A percentile compares a stretch with the other conserved stretches of the same genome.
These are phyloP conservation scores for Russula sp. DNA, from an alignment of 768 basidiomycete genomes.

Conservation along the genomic window DNA sequence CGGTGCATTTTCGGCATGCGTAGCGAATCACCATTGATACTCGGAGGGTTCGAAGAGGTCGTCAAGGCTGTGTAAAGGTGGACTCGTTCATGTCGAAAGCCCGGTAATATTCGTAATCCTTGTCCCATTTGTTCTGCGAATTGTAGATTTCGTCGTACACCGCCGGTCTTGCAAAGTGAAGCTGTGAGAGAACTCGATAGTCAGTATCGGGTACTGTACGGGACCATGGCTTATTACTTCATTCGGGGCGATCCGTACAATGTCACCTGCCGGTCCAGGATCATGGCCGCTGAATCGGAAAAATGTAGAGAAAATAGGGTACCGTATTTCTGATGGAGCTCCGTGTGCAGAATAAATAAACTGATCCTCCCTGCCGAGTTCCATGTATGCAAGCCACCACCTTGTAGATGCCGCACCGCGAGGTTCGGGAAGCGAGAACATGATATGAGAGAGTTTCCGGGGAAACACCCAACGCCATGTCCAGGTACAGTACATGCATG, in stretches of 20 bases:
- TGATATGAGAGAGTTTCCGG: too few relatives aligned
- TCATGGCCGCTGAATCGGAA: neutral
- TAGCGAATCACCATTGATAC: too few relatives aligned
- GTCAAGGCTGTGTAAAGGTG: too few relatives aligned
- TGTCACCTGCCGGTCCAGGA: conserved; percentile 10
- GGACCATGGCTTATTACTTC: conserved; percentile 1
- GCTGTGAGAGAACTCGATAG: neutral
- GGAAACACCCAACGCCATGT: too few relatives aligned
- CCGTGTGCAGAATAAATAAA: conserved; percentile 9
- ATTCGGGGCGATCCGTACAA: conserved; percentile 21
- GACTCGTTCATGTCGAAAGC: conserved; percentile 40
- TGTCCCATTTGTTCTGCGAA: conserved; percentile 37
- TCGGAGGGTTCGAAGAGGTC: too few relatives aligned
- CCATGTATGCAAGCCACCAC: conserved; percentile 24
- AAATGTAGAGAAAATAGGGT: too few relatives aligned
- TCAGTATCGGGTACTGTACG: neutral
- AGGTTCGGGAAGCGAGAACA: conserved; percentile 21
- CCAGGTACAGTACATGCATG: too few relatives aligned
- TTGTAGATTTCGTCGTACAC: conserved; percentile 25
- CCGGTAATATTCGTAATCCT: conserved; percentile 42
- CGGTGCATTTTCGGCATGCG: too few relatives aligned
- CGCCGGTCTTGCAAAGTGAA: conserved; percentile 17
- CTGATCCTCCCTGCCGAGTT: conserved; percentile 13
- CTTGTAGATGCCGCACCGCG: conserved; percentile 23
- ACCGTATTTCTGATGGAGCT: conserved; percentile 21